These are phyloP conservation scores for Stylosanthes scabra DNA, from an alignment of 331 rosid species.

Conservation along the genomic window DNA sequence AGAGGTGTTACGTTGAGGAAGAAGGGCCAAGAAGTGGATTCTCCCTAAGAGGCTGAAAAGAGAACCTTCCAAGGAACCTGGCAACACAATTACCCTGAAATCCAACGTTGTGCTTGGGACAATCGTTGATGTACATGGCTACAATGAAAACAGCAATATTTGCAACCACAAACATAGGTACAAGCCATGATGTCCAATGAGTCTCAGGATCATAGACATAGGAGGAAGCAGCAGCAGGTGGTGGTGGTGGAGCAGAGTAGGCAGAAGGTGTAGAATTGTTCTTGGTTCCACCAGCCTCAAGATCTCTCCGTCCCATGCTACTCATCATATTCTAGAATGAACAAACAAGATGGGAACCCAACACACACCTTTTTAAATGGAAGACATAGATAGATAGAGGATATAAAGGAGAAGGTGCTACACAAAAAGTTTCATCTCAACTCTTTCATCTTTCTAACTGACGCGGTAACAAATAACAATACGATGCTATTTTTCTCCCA, in stretches of 20 bases:
- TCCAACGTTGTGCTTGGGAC: conserved; percentile 54
- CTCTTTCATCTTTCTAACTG: conserved; percentile 44
- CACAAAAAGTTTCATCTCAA: not conserved
- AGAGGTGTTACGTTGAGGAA: conserved; percentile 61
- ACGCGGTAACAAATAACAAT: conserved; percentile 16
- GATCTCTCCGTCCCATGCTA: conserved; percentile 59
- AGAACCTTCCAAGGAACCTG: conserved; percentile 69
- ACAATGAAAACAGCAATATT: conserved; percentile 68
- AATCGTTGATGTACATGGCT: conserved; percentile 73
- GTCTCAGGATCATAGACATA: conserved; percentile 47
- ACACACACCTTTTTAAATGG: too few relatives aligned
- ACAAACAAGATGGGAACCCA: not conserved
- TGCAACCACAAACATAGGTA: conserved; percentile 67
- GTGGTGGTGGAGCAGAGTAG: conserved; percentile 14
- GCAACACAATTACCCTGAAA: conserved; percentile 57
- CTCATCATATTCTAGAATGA: not conserved
- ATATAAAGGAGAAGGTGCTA: conserved; percentile 3
- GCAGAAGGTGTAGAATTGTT: conserved; percentile 31
- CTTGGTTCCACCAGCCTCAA: conserved; percentile 60
- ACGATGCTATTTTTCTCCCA: not conserved
- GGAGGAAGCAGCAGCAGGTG: conserved; percentile 39
- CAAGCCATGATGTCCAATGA: conserved; percentile 86
- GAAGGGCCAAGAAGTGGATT: conserved; percentile 96
- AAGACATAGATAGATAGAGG: too few relatives aligned
- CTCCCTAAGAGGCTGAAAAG: conserved; percentile 78